Percentiles rank a stretch among this genome's conserved stretches.
These are phyloP conservation scores for Senecio squalidus DNA, from an alignment of 140 eudicot species.

Conservation along the genomic window DNA sequence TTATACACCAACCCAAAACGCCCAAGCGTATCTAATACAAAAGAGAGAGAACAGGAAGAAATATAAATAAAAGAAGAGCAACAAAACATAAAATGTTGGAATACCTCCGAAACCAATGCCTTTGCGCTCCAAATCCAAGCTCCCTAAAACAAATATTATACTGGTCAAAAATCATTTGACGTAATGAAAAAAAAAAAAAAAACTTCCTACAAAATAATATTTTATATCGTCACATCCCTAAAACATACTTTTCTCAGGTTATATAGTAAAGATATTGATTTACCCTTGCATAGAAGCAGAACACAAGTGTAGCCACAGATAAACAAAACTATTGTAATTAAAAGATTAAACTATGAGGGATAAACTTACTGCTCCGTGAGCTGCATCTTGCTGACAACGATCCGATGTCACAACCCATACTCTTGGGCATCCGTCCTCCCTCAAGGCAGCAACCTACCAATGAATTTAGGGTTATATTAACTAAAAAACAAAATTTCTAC, in stretches of 20 bases:
- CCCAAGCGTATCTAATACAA: no score
- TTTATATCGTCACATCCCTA: neutral
- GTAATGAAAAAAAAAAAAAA: constrained; percentile 1
- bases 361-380: constrained; percentile 71
- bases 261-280: no score
- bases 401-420: constrained; percentile 96
- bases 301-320: neutral
- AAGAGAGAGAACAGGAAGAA: neutral
- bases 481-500: no score
- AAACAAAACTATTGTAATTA: neutral
- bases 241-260: neutral
- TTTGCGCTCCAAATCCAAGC: constrained; percentile 85
- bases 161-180: constrained; percentile 1
- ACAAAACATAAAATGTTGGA: neutral
- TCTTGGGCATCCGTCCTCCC: constrained; percentile 81
- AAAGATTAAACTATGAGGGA: neutral
- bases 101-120: constrained; percentile 91
- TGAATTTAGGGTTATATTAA: neutral
- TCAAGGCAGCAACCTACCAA: constrained; percentile 72
- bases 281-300: neutral
- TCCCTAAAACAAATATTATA: constrained; percentile 48
- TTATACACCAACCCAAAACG: no score
- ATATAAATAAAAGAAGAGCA: neutral
- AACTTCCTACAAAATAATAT: neutral
- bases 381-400: constrained; percentile 62